Evolutionary conservation across 768 basidiomycete genomes (phyloP), one percentile per base, ranked within the genome.

Genomic region (Mycena pura): DNA sequence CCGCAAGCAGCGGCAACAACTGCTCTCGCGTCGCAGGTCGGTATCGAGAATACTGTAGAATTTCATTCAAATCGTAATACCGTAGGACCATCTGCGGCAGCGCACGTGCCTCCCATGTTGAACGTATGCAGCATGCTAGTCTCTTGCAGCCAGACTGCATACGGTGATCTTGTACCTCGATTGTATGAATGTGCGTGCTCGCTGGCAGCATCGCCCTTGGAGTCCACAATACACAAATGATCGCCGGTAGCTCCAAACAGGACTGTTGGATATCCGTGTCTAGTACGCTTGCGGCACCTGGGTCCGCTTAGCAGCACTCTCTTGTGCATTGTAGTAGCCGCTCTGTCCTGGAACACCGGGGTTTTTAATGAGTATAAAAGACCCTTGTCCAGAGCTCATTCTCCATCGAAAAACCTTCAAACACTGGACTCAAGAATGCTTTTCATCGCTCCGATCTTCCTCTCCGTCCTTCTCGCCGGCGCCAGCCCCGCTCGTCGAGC

Each of bases 231-330:
- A 21, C 31, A 21, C n/a, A 34, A 31, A 48, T 48, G 47, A 21
- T 48, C 31, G 47, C 47, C 47, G 47, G 47, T 48, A 48, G 47
- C 47, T 48, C 47, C 47, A 48, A 48, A 34, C 47, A 48, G 47
- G 29, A 48, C n/a, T 46, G 29, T 48, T 34, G 47, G 47, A 34
- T 48, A 48, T 48, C 28, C 28, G 47, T 32, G 17, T 48, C 47
- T 48, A n/a, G n/a, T n/a, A 32, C 47, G 2, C 29, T 32, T 48
- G 28, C n/a, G n/a, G n/a, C 47, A 48, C 47, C 31, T 32, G 34
- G 47, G 34, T 48, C 47, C 47, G 47, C 29, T 32, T 32, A n/a
- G n/a, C 34, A 34, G 47, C 47, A 47, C 46, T 32, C 47, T 48
- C 47, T 32, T 34, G 29, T 48, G 29, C 47, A 48, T 48, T 48